These are phyloP conservation scores for Clarireedia homoeocarpa DNA, from an alignment of 2,329 filamentous ascomycete genomes.

Conservation along the genomic window DNA sequence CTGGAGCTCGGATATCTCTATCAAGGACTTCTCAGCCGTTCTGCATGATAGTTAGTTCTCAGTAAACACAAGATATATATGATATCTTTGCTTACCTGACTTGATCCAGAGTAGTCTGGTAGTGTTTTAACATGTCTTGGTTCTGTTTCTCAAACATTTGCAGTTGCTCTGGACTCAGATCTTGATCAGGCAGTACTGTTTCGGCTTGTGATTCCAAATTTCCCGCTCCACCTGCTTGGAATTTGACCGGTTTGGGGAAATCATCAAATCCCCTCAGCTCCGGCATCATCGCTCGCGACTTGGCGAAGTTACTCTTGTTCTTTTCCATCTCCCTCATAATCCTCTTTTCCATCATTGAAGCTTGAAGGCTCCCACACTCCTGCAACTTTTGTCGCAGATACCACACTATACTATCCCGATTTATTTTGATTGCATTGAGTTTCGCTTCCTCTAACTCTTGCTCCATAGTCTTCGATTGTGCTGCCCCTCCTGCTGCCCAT, in stretches of 20 bases:
- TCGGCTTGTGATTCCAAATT: conserved; percentile 23
- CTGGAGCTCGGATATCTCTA: conserved; percentile 91
- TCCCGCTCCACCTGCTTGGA: conserved; percentile 8
- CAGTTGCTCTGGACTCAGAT: conserved; percentile 73
- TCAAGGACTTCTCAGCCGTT: conserved; percentile 78
- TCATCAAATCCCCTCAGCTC: conserved; percentile 24
- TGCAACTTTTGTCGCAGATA: conserved; percentile 70
- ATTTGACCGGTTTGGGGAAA: conserved; percentile 13
- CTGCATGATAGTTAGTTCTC: conserved; percentile 36
- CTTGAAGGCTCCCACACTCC: conserved; percentile 68
- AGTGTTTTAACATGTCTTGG: conserved; percentile 84
- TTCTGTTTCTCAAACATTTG: conserved; percentile 94
- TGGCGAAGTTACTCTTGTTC: conserved; percentile 77
- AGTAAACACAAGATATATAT: background rate
- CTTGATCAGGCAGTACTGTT: conserved; percentile 20
- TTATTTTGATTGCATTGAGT: conserved; percentile 56
- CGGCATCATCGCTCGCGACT: conserved; percentile 39
- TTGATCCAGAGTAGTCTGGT: conserved; percentile 89
- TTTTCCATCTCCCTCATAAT: conserved; percentile 80
- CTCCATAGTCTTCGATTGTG: conserved; percentile 50
- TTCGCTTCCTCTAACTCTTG: conserved; percentile 66
- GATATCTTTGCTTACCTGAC: conserved; percentile 60
- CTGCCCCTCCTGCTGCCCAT: conserved; percentile 61
- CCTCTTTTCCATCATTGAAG: conserved; percentile 87
- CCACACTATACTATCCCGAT: conserved; percentile 79